Percentiles rank a stretch among this genome's conserved stretches.
These are phyloP conservation scores for Russula compacta DNA, from an alignment of 768 basidiomycete genomes.

Conservation along the genomic window DNA sequence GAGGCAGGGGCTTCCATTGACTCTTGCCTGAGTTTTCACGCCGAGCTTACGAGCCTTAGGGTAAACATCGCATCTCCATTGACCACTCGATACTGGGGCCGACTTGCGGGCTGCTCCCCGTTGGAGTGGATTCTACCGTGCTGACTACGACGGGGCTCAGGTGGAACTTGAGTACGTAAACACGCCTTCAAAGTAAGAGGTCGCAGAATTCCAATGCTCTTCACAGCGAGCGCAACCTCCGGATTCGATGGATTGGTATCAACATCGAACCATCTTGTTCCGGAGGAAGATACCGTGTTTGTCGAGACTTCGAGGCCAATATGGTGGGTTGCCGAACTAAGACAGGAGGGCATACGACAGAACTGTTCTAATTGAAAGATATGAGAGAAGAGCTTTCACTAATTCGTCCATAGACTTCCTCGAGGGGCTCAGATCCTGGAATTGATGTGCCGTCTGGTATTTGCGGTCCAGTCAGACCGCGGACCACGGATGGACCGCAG, in stretches of 20 bases:
- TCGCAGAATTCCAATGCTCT: not conserved
- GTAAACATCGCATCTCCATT: slow-evolving; percentile 70
- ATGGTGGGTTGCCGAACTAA: slow-evolving; percentile 82
- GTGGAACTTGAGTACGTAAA: slow-evolving; percentile 76
- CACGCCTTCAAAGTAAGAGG: not conserved
- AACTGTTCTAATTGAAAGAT: not conserved
- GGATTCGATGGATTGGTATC: slow-evolving; percentile 82
- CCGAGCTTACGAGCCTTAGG: slow-evolving; percentile 37
- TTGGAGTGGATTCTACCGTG: slow-evolving; percentile 68
- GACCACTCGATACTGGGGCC: slow-evolving; percentile 68
- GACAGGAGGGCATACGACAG: slow-evolving; percentile 1
- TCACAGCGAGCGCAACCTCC: slow-evolving; percentile 50
- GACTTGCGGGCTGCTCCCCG: slow-evolving; percentile 92
- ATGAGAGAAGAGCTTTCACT: not conserved
- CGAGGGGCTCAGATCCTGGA: not conserved
- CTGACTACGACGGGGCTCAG: slow-evolving; percentile 77
- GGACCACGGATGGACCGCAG: not conserved
- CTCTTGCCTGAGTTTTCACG: not conserved
- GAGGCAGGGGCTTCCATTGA: slow-evolving; percentile 34
- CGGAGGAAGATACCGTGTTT: slow-evolving; percentile 52
- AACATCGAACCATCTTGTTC: slow-evolving; percentile 87
- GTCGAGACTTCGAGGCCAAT: slow-evolving; percentile 76
- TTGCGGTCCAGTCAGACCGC: not conserved
- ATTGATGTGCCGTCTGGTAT: not conserved
- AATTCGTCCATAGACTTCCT: not conserved